phyloP scores from a whole-genome alignment of 1,284 basidiomycete species.

The Naganishia sp. region DNA sequence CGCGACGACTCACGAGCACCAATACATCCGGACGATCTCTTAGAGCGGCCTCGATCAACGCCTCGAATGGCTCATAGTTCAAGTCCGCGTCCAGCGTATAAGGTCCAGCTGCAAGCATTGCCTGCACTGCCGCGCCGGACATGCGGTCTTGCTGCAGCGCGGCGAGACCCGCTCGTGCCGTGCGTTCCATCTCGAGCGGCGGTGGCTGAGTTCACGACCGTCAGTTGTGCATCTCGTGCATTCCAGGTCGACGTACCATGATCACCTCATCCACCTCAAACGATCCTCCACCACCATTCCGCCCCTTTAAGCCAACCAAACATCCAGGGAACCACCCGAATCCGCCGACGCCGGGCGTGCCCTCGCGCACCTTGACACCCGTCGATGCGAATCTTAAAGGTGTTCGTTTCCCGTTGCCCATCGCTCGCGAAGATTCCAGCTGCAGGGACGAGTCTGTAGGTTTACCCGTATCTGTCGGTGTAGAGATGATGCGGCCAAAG shows the following conservation, averaged over 20 bases:
- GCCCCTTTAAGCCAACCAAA: conserved; percentile 82
- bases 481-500: conserved; percentile 77
- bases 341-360: conserved; percentile 64
- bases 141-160: conserved; percentile 49
- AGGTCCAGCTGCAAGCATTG: conserved; percentile 75
- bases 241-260: conserved; percentile 60
- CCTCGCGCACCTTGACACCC: conserved; percentile 65
- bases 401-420: conserved; percentile 71
- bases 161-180: conserved; percentile 44
- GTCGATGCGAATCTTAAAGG: conserved; percentile 65
- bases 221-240: conserved; percentile 43
- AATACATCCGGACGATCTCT: conserved; percentile 71
- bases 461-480: conserved; percentile 64
- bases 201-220: conserved; percentile 47
- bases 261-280: conserved; percentile 84
- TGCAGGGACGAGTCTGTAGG: conserved; percentile 71
- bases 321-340: conserved; percentile 85
- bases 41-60: conserved; percentile 63
- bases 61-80: conserved; percentile 68
- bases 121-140: conserved; percentile 59
- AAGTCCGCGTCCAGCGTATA: conserved; percentile 77
- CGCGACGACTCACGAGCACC: conserved; percentile 64
- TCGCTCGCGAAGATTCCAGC: conserved; percentile 77
- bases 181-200: conserved; percentile 49
- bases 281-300: conserved; percentile 83